A percentile compares a stretch with the other conserved stretches of the same genome.
These are phyloP conservation scores for Spathaspora passalidarum DNA, from an alignment of 805 yeast species.

Conservation along the genomic window DNA sequence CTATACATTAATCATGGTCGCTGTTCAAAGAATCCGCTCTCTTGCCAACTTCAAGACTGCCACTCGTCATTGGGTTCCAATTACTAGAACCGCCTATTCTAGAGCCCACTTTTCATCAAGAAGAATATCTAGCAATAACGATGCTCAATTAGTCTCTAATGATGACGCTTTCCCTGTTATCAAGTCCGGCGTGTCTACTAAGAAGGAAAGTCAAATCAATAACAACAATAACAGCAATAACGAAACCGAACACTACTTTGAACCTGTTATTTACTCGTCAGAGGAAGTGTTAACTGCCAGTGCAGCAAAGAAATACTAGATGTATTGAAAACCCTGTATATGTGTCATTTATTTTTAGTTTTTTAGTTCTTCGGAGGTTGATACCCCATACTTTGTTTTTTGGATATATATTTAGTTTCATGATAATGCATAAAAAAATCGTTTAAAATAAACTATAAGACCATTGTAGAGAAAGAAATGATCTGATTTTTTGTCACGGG, in stretches of 20 bases:
- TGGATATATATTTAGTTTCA: neutral
- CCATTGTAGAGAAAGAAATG: neutral
- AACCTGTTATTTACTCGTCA: conserved; percentile 38
- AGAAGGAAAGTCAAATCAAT: neutral
- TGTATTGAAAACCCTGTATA: neutral
- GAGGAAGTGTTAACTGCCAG: conserved; percentile 44
- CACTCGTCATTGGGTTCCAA: conserved; percentile 41
- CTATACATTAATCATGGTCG: conserved; percentile 14
- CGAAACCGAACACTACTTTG: conserved; percentile 24
- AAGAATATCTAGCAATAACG: conserved; percentile 34
- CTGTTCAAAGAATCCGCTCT: conserved; percentile 26
- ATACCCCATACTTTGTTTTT: neutral
- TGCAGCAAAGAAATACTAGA: conserved; percentile 31
- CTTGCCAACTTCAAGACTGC: conserved; percentile 39
- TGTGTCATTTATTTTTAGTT: neutral
- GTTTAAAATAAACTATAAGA: too few species aligned
- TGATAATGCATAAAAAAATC: neutral
- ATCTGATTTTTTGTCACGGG: neutral
- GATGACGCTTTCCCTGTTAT: conserved; percentile 20
- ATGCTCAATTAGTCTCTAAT: conserved; percentile 30
- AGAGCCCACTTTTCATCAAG: conserved; percentile 27
- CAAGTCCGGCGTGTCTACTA: neutral
- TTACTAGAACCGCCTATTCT: conserved; percentile 4
- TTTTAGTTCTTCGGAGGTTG: neutral
- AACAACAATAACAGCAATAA: neutral